Evolutionary conservation across 768 basidiomycete genomes (phyloP), one percentile per base, ranked within the genome.

Genomic region (Amanita polypyramis): DNA sequence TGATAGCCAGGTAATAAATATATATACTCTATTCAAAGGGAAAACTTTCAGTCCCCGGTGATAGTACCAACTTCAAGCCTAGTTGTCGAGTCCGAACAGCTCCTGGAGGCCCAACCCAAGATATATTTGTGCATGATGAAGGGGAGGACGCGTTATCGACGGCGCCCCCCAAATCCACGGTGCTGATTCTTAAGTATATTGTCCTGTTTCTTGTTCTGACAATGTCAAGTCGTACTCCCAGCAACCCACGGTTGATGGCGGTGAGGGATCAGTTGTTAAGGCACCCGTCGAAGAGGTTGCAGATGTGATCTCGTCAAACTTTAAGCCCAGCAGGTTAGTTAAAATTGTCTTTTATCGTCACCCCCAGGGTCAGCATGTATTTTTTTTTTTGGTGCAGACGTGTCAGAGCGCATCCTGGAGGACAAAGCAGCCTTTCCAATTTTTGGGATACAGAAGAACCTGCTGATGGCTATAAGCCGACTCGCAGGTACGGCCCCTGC

Each of bases 401-500:
- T 30, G 70, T 72, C 19, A 70, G 73, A 47, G 67, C 68, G 44
- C 63, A 55, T 30, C 72, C 74, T 35, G 71, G 72, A 25, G 75
- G 72, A 41, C 69, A 57, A 21, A 71, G 66, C 55, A 69, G 60
- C 43, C 60, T 73, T 42, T 53, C 60, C 27, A 71, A 60, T 56
- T 64, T 84, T 35, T 83, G 78, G 70, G 71, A 68, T 29, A 47
- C 63, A 0, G 70, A 70, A 6, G 62, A 68, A 25, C 55, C 62
- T 1, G 5, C 4, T 11, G 66, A 72, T 20, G 68, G 71, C 48
- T 86, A 83, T 60, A 76, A 79, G 55, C 85, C 85, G 4, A 82
- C 83, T 14, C 79, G 85, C 56, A 74, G 77, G 84, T 80, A 62
- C 19, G 66, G 15, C 25, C 15, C 8, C n/a, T 34, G n/a, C 40